Base-by-base conservation (phyloP, 2,329 filamentous ascomycete genomes). In the Periconia sp. region DNA sequence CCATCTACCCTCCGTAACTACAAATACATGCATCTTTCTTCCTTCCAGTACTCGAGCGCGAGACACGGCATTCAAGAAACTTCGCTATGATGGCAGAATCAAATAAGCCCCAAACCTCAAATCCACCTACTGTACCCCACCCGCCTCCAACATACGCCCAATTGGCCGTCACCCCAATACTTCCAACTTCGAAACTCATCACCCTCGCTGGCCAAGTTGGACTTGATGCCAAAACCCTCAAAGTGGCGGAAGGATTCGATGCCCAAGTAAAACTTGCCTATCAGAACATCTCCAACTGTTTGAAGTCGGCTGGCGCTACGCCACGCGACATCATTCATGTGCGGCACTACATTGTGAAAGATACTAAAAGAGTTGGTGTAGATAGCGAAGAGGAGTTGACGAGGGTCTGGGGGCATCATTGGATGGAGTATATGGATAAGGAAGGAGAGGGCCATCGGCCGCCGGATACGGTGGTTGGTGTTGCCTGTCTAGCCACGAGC, bases 391-490 rank as follows among this genome's bases (percentile, higher is more conserved):
- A 63, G 22, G 45, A 62, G 16, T 57, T 62, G 25, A 55, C 61
- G 18, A 38, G 60, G 7, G 67, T 62, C 1, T 69, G 66, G 67
- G 65, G 53, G 18, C 48, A 63, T 2, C 28, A 57, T 6, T 70
- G 67, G 67, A 63, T 63, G 2, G 53, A 66, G 21, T 70, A 65
- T 30, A 68, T 69, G 67, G 63, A 70, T 35, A 38, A 46, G 15
- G 54, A 68, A 4, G 61, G 41, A 4, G 52, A 57, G 10, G 65
- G 66, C 10, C 65, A 70, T 46, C 54, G 59, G 29, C 66, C 66
- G 4, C 66, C 66, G n/a, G 66, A 69, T 42, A 69, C 66, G 5
- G 66, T 70, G 5, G 23, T 70, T 4, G 66, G 66, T 0, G 66
- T 70, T 33, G 64, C 65, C 12, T 57, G 56, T 36, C 45, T 70